phyloP scores from a whole-genome alignment of 2,329 filamentous ascomycete genomes.

The Clarireedia monteithiana region DNA sequence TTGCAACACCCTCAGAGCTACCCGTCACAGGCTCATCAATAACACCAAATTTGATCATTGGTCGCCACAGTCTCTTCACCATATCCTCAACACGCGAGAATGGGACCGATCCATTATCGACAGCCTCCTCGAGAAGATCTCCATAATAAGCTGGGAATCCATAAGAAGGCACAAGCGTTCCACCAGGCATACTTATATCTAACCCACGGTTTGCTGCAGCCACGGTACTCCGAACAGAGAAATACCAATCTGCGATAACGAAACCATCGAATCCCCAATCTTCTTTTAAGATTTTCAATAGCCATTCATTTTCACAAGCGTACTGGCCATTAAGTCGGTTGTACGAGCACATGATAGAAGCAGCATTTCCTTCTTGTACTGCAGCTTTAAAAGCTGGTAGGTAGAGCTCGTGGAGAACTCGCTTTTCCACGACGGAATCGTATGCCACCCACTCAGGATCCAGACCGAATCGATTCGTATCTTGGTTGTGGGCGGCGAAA shows the following conservation, averaged over 20 bases:
- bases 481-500: conserved; percentile 37
- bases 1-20: neutral
- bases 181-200: conserved; percentile 44
- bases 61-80: conserved; percentile 36
- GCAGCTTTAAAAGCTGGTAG: neutral
- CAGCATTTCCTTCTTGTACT: conserved; percentile 46
- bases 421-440: neutral
- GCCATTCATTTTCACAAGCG: conserved; percentile 66
- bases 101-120: conserved; percentile 58
- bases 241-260: conserved; percentile 78
- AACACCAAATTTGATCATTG: neutral
- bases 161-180: neutral
- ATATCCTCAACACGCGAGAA: conserved; percentile 61
- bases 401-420: neutral
- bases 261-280: conserved; percentile 82
- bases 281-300: conserved; percentile 75
- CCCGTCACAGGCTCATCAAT: neutral
- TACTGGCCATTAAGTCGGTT: conserved; percentile 62
- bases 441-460: neutral
- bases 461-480: conserved; percentile 11
- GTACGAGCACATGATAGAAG: conserved; percentile 75
- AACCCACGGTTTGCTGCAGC: conserved; percentile 70
- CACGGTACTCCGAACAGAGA: conserved; percentile 72
- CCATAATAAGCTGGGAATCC: conserved; percentile 9
- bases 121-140: conserved; percentile 34